Evolutionary conservation across 257 asterid genomes (phyloP).

Genomic region (Jaltomata sinuosa): DNA sequence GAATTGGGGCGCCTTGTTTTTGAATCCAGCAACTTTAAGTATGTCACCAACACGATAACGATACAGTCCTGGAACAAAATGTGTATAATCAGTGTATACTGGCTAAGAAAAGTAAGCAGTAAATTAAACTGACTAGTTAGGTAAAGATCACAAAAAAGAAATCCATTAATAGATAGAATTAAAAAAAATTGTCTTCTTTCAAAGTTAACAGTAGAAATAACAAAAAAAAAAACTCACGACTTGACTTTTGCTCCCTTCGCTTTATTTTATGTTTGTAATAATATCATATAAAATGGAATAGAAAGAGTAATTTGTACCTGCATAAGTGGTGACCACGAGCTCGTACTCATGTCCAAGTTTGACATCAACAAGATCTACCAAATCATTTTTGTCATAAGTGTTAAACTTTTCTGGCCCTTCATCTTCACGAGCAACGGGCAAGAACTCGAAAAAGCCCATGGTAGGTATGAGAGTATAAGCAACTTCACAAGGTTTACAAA

Average conservation of each 20-base stretch:
- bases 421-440: background rate
- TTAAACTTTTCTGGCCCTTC: background rate
- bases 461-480: conserved; percentile 16
- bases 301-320: background rate
- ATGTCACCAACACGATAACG: conserved; percentile 39
- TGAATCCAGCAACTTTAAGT: conserved; percentile 27
- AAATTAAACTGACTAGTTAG: background rate
- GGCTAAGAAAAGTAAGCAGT: background rate
- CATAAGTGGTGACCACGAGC: conserved; percentile 14
- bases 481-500: conserved; percentile 13
- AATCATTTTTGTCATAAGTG: background rate
- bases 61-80: conserved; percentile 13
- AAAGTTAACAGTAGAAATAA: background rate
- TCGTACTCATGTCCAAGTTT: conserved; percentile 8
- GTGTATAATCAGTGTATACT: background rate
- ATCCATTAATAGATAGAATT: background rate
- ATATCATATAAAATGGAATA: background rate
- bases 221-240: background rate
- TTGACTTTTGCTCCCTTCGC: background rate
- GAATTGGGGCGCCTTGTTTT: conserved; percentile 34
- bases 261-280: background rate
- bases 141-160: background rate
- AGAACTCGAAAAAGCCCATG: conserved; percentile 19
- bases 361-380: conserved; percentile 19
- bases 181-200: background rate